phyloP scores from a whole-genome alignment of 1,284 basidiomycete species.

The Trametes pubescens region DNA sequence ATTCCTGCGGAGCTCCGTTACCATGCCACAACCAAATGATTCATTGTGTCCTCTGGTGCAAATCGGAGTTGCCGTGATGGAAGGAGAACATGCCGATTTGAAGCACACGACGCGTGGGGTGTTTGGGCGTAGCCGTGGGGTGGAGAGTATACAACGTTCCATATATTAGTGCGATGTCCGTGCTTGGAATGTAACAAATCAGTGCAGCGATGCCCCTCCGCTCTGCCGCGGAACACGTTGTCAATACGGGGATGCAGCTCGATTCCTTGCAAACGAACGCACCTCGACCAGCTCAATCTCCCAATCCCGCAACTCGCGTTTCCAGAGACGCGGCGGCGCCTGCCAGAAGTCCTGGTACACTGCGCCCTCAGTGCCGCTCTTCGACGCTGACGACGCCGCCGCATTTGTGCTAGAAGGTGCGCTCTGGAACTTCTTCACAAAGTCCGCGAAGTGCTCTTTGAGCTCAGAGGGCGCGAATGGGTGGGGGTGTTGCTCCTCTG shows the following conservation, averaged over 20 bases:
- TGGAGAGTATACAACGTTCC: slow-evolving; percentile 7
- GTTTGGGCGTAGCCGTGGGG: too few species aligned
- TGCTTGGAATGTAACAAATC: slow-evolving; percentile 2
- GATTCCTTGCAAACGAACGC: slow-evolving; percentile 41
- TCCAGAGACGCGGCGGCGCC: slow-evolving; percentile 77
- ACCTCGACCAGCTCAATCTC: slow-evolving; percentile 88
- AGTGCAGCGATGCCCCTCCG: slow-evolving; percentile 32
- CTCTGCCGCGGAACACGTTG: slow-evolving; percentile 14
- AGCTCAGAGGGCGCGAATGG: slow-evolving; percentile 80
- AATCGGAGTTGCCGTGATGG: too few species aligned
- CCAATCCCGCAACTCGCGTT: slow-evolving; percentile 62
- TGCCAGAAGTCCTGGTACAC: slow-evolving; percentile 81
- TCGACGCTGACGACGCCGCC: slow-evolving; percentile 36
- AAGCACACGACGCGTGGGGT: not conserved
- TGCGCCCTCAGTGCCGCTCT: slow-evolving; percentile 41
- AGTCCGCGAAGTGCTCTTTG: slow-evolving; percentile 67
- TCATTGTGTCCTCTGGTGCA: too few species aligned
- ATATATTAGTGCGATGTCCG: slow-evolving; percentile 19
- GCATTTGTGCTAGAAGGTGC: slow-evolving; percentile 39
- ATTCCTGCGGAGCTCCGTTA: too few species aligned
- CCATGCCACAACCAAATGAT: too few species aligned
- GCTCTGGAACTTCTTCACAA: slow-evolving; percentile 58
- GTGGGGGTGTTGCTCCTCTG: slow-evolving; percentile 72
- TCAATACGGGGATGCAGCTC: not conserved
- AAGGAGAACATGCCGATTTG: too few species aligned